A percentile compares a stretch with the other conserved stretches of the same genome.
Evolutionary conservation across 1,284 basidiomycete species (phyloP).

Genomic region (Irpex sp.): DNA sequence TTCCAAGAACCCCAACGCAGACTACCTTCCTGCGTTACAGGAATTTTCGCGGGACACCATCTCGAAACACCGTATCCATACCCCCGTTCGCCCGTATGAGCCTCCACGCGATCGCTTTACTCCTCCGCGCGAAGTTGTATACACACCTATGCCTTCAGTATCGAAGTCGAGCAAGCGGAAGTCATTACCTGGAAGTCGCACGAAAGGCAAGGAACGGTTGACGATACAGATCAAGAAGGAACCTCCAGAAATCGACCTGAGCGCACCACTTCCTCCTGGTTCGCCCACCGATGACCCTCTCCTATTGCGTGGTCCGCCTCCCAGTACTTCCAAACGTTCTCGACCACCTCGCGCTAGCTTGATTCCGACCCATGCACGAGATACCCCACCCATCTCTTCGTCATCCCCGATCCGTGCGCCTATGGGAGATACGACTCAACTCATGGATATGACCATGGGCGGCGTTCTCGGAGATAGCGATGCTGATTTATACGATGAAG

Average conservation of each 20-base stretch:
- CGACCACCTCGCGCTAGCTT: conserved; percentile 3
- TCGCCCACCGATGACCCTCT: conserved; percentile 74
- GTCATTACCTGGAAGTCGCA: conserved; percentile 12
- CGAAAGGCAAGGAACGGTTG: conserved; percentile 25
- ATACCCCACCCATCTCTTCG: conserved; percentile 23
- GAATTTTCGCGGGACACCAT: conserved; percentile 21
- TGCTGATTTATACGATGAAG: conserved; percentile 16
- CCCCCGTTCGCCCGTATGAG: conserved; percentile 57
- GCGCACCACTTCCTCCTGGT: conserved; percentile 55
- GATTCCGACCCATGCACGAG: conserved; percentile 4
- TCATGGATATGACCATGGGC: conserved; percentile 9
- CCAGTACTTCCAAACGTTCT: conserved; percentile 8
- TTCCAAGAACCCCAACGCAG: conserved; percentile 45
- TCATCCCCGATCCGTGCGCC: conserved; percentile 18
- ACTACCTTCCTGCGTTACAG: conserved; percentile 41
- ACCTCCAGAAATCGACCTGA: conserved; percentile 59
- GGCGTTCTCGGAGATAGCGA: conserved; percentile 11
- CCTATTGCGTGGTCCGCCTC: conserved; percentile 45
- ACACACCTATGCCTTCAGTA: conserved; percentile 36
- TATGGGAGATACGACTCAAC: conserved; percentile 6
- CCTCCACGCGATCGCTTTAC: conserved; percentile 65
- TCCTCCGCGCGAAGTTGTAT: conserved; percentile 58
- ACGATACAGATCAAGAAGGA: conserved; percentile 52
- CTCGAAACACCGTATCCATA: conserved; percentile 28
- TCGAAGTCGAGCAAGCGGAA: conserved; percentile 37